Base-by-base conservation (phyloP, 352 stramenopile species). In the Phytopythium mirpurense region DNA sequence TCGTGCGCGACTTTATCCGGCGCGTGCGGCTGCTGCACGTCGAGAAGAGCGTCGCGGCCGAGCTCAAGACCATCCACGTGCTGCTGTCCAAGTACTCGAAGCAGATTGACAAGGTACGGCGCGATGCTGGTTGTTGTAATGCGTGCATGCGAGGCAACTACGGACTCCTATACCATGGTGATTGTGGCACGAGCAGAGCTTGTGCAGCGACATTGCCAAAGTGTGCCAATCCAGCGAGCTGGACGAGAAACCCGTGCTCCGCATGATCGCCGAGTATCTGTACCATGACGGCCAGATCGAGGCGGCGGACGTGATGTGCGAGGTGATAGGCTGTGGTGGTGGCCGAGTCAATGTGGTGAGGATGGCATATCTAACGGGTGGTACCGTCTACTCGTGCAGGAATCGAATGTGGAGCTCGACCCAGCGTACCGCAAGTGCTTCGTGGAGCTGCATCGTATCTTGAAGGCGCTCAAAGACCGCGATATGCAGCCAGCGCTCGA, bases 241-340 rank as follows among this genome's bases (percentile, higher is more conserved):
- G 14, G 78, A 91, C 37, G 74, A 86, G 41, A 71, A 73, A 45
- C 67, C 82, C 10, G 74, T 91, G 45, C 83, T 69, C 26, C 74
- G 74, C 36, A 52, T 91, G 40, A 74, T 91, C 24, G 76, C 67
- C 12, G 80, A 91, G 44, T 87, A 91, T 66, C 68, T 91, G 8
- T 91, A 91, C 40, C 80, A 89, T 21, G 75, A 91, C 36, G 80
- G 80, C 1, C 80, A 91, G 56, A 84, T 91, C 37, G 70, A 86
- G 12, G 80, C 76, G 3, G 80, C 78, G 1, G 80, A 91, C 57
- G 58, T 68, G 10, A 68, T 91, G 56, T 90, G 80, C 70, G 73
- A 81, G 56, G 80, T 88, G 41, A 51, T 21, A 5, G 11, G 3
- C 10, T 11, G 10, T 23, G 7, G 5, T 10, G 6, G 37, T 15